Conservation (phyloP, 179 eudicot species). For the Spinacia oleracea region DNA sequence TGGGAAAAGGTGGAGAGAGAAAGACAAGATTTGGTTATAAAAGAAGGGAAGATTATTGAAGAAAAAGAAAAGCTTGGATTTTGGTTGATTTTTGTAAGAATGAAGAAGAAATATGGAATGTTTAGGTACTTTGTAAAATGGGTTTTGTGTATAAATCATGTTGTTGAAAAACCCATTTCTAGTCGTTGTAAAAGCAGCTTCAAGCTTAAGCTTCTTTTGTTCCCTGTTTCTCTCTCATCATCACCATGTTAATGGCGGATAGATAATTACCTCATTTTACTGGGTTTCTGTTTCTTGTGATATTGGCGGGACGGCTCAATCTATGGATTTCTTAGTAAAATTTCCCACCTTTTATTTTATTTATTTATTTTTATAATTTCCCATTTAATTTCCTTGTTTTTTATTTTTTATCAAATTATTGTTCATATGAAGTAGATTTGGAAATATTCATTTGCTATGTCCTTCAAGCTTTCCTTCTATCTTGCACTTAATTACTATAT, state of each 20-base stretch:
- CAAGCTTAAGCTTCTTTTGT: not conserved
- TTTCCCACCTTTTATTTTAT: not conserved
- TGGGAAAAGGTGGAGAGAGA: constrained; percentile 1
- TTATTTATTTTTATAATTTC: not conserved
- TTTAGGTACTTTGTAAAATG: constrained; percentile 19
- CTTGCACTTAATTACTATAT: no score
- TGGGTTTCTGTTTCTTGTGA: constrained; percentile 37
- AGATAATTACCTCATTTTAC: constrained; percentile 11
- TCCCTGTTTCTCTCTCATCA: constrained; percentile 23
- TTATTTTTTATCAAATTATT: not conserved
- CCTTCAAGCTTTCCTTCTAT: not conserved
- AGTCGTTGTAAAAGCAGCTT: constrained; percentile 11
- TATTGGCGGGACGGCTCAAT: constrained; percentile 69
- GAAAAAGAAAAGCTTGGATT: not conserved
- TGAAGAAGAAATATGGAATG: constrained; percentile 5
- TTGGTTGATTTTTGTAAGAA: constrained; percentile 12
- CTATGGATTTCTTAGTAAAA: constrained; percentile 30
- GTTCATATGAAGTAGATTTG: constrained; percentile 26
- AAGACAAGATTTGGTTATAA: not conserved
- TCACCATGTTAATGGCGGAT: constrained; percentile 25
- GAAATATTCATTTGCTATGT: constrained; percentile 9
- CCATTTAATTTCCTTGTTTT: not conserved
- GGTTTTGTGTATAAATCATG: constrained; percentile 28
- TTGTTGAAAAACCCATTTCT: constrained; percentile 22
- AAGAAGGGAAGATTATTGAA: not conserved